phyloP scores from a whole-genome alignment of 2,329 filamentous ascomycete genomes.

The Elsinoe arachidis region DNA sequence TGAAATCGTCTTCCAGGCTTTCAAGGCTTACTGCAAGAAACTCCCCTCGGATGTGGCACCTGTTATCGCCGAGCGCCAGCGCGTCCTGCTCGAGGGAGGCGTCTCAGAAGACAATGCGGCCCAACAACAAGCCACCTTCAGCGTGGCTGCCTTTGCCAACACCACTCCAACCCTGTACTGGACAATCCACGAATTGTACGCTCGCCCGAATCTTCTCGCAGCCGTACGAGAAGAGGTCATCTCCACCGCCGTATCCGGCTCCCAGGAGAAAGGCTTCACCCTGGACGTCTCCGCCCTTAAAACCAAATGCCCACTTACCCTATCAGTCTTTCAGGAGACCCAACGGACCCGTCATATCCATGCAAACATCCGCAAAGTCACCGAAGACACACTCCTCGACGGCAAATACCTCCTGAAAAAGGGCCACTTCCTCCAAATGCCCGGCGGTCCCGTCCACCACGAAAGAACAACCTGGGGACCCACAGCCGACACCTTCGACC shows the following conservation, averaged over 20 bases:
- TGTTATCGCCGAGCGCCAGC: background rate
- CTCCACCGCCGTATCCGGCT: conserved; percentile 15
- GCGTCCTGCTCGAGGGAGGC: background rate
- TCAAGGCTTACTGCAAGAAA: background rate
- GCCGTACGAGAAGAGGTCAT: conserved; percentile 29
- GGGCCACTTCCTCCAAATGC: conserved; percentile 31
- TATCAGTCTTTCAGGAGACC: conserved; percentile 33
- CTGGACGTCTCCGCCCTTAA: conserved; percentile 30
- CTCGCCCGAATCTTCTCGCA: conserved; percentile 26
- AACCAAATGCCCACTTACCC: conserved; percentile 28
- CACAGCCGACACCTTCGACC: conserved; percentile 19
- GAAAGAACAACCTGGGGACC: conserved; percentile 26
- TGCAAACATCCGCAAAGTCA: conserved; percentile 26
- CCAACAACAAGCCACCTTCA: background rate
- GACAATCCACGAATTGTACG: conserved; percentile 31
- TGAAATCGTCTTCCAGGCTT: background rate
- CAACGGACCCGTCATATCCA: conserved; percentile 25
- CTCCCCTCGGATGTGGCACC: background rate
- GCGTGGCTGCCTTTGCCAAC: conserved; percentile 31
- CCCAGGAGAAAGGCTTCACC: conserved; percentile 8
- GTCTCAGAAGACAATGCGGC: background rate
- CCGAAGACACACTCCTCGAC: conserved; percentile 29
- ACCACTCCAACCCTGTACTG: conserved; percentile 33
- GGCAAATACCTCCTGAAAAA: conserved; percentile 28
- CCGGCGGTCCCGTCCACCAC: conserved; percentile 25